These are phyloP conservation scores for Spongiforma sp. DNA, from an alignment of 1,284 basidiomycete species.

Conservation along the genomic window DNA sequence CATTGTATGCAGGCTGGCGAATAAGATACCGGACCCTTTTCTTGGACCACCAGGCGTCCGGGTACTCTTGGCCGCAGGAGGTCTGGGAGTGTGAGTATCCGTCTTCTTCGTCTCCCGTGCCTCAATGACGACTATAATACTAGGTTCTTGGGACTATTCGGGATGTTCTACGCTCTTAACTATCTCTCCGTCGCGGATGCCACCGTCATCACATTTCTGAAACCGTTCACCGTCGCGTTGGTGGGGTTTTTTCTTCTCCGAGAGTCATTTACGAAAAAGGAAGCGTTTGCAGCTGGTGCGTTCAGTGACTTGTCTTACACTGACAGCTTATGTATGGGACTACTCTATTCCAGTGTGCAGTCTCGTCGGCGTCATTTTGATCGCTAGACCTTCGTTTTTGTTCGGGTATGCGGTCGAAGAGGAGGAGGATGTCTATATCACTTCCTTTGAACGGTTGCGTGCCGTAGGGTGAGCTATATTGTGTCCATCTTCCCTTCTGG, in stretches of 20 bases:
- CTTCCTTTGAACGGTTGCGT: constrained; percentile 49
- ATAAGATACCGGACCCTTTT: constrained; percentile 66
- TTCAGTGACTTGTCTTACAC: not conserved
- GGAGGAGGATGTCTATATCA: constrained; percentile 26
- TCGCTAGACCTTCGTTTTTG: constrained; percentile 57
- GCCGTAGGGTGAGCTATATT: constrained; percentile 56
- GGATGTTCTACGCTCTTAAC: constrained; percentile 72
- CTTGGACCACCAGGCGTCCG: constrained; percentile 74
- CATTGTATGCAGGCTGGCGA: constrained; percentile 45
- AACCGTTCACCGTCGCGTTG: constrained; percentile 73
- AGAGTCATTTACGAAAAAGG: constrained; percentile 63
- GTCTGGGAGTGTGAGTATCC: constrained; percentile 64
- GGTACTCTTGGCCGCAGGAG: constrained; percentile 59
- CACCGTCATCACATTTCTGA: constrained; percentile 77
- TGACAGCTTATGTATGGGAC: constrained; percentile 17
- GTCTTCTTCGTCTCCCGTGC: too few species aligned
- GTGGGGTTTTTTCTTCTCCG: constrained; percentile 70
- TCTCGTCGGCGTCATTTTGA: constrained; percentile 66
- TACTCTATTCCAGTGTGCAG: constrained; percentile 47
- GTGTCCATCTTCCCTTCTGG: not conserved
- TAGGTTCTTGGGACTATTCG: constrained; percentile 67
- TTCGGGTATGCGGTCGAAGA: constrained; percentile 41
- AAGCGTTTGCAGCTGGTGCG: constrained; percentile 69
- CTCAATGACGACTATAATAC: not conserved
- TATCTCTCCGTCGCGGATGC: constrained; percentile 77